Evolutionary conservation across 768 basidiomycete genomes (phyloP), one percentile per base, ranked within the genome.

Genomic region (Collybiopsis confluens): DNA sequence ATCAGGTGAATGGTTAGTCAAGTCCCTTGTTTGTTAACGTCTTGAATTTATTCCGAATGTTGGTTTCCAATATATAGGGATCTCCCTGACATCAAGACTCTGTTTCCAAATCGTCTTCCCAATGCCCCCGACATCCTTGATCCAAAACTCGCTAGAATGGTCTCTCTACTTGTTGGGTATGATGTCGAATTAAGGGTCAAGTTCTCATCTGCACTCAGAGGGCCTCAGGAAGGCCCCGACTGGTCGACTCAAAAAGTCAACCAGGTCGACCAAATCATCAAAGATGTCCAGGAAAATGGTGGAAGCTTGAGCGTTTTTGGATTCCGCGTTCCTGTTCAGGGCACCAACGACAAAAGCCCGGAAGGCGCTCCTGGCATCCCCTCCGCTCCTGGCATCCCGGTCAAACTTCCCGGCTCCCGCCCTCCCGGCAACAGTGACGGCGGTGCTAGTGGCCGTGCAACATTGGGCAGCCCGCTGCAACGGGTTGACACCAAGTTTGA

Each of bases 271-370:
- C 28, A 48, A 35, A 55, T 55, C 28, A 37, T 46, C 41, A 20
- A 55, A 6, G 54, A 55, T 45, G 54, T 55, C 35, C 47, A 48
- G 27, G 16, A 15, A 21, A 55, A 13, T 1, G 54, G 54, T 24
- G 54, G 54, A n/a, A 11, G n/a, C 26, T 2, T 55, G 54, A 47
- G 36, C 37, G 48, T 55, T 20, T 55, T 55, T 26, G 54, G 54
- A n/a, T n/a, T n/a, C n/a, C n/a, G n/a, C n/a, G n/a, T n/a, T n/a
- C n/a, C n/a, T n/a, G n/a, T n/a, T n/a, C n/a, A n/a, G n/a, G n/a
- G n/a, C n/a, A n/a, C 9, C 9, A 36, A 16, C 30, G 47, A 35
- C 8, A 37, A 21, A 37, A 45, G 45, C 45, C 16, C 16, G 11
- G 48, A 2, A 27, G 45, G n/a, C n/a, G n/a, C n/a, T n/a, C n/a